Evolutionary conservation across 2,329 filamentous ascomycete genomes (phyloP), one percentile per base, ranked within the genome.

Genomic region (Immersiporthe knoxdaviesiana): DNA sequence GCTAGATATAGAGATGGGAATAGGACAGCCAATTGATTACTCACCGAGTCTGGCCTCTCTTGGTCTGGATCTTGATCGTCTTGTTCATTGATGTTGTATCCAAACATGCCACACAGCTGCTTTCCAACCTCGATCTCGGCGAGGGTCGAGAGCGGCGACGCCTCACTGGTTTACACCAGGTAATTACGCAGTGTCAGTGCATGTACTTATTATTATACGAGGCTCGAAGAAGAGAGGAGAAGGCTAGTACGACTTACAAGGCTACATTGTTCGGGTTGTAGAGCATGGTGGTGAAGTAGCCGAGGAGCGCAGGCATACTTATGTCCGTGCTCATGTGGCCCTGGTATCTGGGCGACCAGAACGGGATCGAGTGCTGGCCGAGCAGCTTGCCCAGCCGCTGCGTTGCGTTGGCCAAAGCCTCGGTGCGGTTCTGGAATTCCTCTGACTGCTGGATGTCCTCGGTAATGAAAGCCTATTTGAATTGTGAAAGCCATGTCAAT

Each of bases 281-380:
- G 32, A 85, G 44, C 82, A 84, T 84, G 0, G 82, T 82, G 77
- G 82, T 82, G 37, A 84, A 81, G 72, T 84, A 84, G 0, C 82
- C 82, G 3, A 84, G 75, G 2, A 84, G 65, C 1, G 79, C 77
- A 0, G 82, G 75, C 79, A 83, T 83, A 61, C 75, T 79, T 73
- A 83, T 63, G 68, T 84, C 79, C 27, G 78, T 80, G 63, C 76
- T 76, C 83, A 85, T 84, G 67, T 85, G 83, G 4, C 76, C 82
- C 61, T 82, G 77, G 73, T 85, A 85, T 0, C 81, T 78, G 1
- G 82, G 80, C 1, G 78, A 82, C 80, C 81, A 84, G 72, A 82
- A 84, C 0, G 83, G 83, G 7, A 84, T 80, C 1, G 80, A 83
- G 63, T 80, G 77, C 56, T 78, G 75, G n/a, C 80, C 81, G 2